A percentile compares a stretch with the other conserved stretches of the same genome.
These are phyloP conservation scores for Parmelia sp. DNA, from an alignment of 495 filamentous ascomycete genomes.

Conservation along the genomic window DNA sequence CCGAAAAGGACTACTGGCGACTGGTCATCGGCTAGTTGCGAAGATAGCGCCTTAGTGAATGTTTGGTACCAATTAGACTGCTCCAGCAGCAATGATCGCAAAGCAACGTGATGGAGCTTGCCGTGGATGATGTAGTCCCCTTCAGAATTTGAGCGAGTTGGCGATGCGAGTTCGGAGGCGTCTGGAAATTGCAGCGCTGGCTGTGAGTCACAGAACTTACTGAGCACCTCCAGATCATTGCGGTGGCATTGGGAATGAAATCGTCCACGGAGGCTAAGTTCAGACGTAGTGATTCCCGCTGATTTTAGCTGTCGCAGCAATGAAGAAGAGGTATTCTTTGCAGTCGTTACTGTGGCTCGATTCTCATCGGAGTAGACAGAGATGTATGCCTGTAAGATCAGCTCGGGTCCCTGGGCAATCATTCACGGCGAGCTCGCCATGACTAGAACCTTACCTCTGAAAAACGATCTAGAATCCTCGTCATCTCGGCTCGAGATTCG, in stretches of 20 bases:
- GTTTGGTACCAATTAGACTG: conserved; percentile 39
- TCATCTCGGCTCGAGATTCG: conserved; percentile 23
- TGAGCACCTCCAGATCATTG: conserved; percentile 12
- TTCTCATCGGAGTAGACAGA: conserved; percentile 41
- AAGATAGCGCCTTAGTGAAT: no score
- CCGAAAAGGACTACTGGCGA: no score
- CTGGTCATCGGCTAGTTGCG: no score
- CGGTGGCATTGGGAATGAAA: conserved; percentile 31
- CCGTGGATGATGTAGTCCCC: conserved; percentile 25
- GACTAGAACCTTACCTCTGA: conserved; percentile 10
- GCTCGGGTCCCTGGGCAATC: no score
- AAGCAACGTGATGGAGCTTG: conserved; percentile 31
- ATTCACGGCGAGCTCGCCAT: no score
- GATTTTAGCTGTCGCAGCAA: conserved; percentile 32
- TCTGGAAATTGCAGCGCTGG: conserved; percentile 36
- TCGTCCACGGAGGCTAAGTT: conserved; percentile 34
- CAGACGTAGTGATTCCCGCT: conserved; percentile 34
- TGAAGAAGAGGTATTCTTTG: conserved; percentile 22
- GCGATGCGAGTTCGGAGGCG: conserved; percentile 31
- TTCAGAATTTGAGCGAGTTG: conserved; percentile 30
- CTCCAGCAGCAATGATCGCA: conserved; percentile 39
- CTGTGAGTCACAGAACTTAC: conserved; percentile 28
- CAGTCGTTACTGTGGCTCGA: conserved; percentile 33
- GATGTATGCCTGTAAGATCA: conserved; percentile 35
- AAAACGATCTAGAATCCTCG: conserved; percentile 25